Evolutionary conservation across 140 eudicot species (phyloP), one percentile per base, ranked within the genome.

Genomic region (Cichorium intybus): DNA sequence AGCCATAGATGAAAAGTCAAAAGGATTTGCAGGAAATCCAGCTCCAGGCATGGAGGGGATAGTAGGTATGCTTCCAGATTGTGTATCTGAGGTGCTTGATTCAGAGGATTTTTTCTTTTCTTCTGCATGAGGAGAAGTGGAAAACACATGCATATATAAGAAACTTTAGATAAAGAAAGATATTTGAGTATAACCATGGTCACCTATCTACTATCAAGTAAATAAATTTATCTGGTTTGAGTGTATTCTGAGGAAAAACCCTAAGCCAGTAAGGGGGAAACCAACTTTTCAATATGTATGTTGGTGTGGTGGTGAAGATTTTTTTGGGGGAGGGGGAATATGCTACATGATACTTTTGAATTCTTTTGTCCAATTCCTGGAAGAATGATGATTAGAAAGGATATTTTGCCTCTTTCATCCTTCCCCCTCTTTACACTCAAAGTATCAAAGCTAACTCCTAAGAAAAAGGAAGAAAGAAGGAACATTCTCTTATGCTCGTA

Each of bases 1-100:
- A 15, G 96, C 78, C 95, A 92, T 85, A 26, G 89, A 81, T 23
- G 98, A 87, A 72, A 92, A 87, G 71, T 87, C 98, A 78, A 92
- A 92, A 8, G 98, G 96, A 75, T 84, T 88, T 54, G 73, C 65
- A 43, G 82, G 82, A 68, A 82, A 60, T 49, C 81, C 87, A 79
- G 91, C 65, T 73, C 68, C 84, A 20, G 93, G 65, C 64, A 54
- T 64, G 65, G 56, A 18, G 6, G 78, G 76, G 29, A 73, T 73
- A 33, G 73, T 8, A 65, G 71, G 74, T 50, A 47, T 31, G 46
- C 47, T 58, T 35, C 62, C 73, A 28, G 88, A n/a, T n/a, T 82
- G 77, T 27, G 84, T 7, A 62, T 69, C 79, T 45, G 70, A 76
- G 5, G 87, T 59, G 71, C 78, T 69, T 53, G 93, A 72, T 27